These are phyloP conservation scores for Candida sanyiensis DNA, from an alignment of 805 yeast genomes.

Conservation along the genomic window DNA sequence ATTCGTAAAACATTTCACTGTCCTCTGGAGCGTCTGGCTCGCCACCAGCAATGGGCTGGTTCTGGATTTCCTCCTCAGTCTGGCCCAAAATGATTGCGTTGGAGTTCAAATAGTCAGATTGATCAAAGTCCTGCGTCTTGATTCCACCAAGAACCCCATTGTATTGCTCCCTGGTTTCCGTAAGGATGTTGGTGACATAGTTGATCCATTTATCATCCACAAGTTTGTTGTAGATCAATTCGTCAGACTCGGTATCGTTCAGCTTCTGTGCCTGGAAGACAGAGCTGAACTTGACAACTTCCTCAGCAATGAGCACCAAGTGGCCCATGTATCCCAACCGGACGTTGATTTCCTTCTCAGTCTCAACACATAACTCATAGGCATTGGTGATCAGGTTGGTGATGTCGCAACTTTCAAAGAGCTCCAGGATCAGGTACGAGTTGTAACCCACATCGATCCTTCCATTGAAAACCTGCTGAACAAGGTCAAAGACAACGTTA, in stretches of 20 bases:
- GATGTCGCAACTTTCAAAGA: constrained; percentile 53
- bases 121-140: constrained; percentile 23
- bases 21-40: background rate
- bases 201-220: constrained; percentile 55
- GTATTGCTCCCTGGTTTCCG: constrained; percentile 79
- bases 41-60: constrained; percentile 14
- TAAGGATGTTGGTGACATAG: constrained; percentile 69
- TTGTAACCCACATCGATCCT: constrained; percentile 68
- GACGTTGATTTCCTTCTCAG: constrained; percentile 55
- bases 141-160: constrained; percentile 80
- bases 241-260: constrained; percentile 23
- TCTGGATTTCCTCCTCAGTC: constrained; percentile 24
- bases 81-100: constrained; percentile 25
- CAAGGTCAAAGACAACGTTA: constrained; percentile 78
- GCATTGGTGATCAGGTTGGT: constrained; percentile 63
- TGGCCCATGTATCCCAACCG: constrained; percentile 97
- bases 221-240: constrained; percentile 22
- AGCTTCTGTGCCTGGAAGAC: constrained; percentile 26
- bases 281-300: constrained; percentile 78
- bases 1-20: constrained; percentile 5
- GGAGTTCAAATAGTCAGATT: constrained; percentile 18
- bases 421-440: constrained; percentile 52
- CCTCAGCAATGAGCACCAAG: constrained; percentile 87
- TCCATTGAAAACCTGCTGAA: constrained; percentile 78
- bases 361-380: constrained; percentile 50